phyloP scores from a whole-genome alignment of 345 rosid genomes.

The Eutrema heterophyllum region DNA sequence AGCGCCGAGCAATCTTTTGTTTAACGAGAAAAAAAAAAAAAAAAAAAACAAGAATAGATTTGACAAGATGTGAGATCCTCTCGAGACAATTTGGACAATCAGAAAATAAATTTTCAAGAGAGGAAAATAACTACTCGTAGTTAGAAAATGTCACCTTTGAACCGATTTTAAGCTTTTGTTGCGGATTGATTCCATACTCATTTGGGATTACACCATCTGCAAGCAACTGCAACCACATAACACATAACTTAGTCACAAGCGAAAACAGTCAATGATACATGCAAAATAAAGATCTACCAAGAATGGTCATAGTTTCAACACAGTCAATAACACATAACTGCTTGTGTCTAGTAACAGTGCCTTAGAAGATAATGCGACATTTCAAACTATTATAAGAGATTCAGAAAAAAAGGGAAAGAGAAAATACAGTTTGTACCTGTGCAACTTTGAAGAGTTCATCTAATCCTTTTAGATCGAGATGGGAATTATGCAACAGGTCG shows the following conservation, averaged over 20 bases:
- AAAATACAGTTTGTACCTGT: constrained; percentile 54
- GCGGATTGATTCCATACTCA: constrained; percentile 96
- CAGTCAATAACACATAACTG: no score
- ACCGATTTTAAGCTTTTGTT: constrained; percentile 93
- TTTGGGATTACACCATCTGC: constrained; percentile 99
- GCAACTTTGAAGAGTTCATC: constrained; percentile 93
- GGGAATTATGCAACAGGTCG: constrained; percentile 95
- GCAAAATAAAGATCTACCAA: constrained; percentile 3
- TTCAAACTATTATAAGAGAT: constrained; percentile 39
- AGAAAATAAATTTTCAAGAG: neutral
- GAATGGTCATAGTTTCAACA: neutral
- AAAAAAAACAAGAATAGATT: neutral
- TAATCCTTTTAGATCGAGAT: constrained; percentile 87
- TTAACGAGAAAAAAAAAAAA: neutral
- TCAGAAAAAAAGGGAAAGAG: neutral
- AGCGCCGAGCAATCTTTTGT: constrained; percentile 82
- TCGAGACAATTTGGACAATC: neutral
- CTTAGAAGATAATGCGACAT: neutral
- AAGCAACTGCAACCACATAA: constrained; percentile 58
- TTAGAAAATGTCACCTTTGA: constrained; percentile 59
- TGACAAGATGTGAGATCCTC: constrained; percentile 5
- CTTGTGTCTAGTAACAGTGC: neutral
- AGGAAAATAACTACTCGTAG: neutral
- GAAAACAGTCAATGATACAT: neutral
- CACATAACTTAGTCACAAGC: constrained; percentile 12